Conservation (phyloP, 2,329 filamentous ascomycete species). For the Apiospora koreana region DNA sequence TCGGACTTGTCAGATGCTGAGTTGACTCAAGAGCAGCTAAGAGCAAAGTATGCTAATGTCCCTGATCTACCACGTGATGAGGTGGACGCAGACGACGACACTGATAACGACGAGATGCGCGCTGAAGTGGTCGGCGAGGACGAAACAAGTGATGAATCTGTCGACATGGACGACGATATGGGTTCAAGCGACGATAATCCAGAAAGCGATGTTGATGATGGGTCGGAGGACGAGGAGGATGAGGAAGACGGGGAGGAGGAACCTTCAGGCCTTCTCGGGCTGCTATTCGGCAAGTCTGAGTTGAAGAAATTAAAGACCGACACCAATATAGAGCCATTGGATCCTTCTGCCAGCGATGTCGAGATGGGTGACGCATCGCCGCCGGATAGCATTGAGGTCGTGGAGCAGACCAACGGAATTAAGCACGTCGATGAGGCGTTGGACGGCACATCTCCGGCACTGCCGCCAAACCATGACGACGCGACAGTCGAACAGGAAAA, state of each 20-base stretch:
- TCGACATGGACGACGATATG: constrained; percentile 69
- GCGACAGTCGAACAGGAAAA: background rate
- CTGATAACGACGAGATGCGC: background rate
- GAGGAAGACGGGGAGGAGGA: constrained; percentile 45
- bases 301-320: constrained; percentile 52
- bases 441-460: background rate
- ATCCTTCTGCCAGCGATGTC: constrained; percentile 28
- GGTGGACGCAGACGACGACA: constrained; percentile 24
- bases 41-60: constrained; percentile 68
- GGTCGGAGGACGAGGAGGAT: constrained; percentile 38
- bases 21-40: constrained; percentile 69
- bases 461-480: background rate
- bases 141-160: constrained; percentile 64
- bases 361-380: constrained; percentile 35
- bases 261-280: constrained; percentile 53
- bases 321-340: background rate
- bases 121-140: constrained; percentile 30
- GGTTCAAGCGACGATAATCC: constrained; percentile 55
- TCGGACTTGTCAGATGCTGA: constrained; percentile 60
- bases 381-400: constrained; percentile 12
- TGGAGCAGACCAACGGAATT: background rate
- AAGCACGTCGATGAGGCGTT: background rate
- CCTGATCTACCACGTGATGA: constrained; percentile 46
- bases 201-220: constrained; percentile 46
- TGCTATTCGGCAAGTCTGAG: constrained; percentile 62